Evolutionary conservation across 176 grass and related monocot genomes (phyloP).

Genomic region (Oryza rufipogon): DNA sequence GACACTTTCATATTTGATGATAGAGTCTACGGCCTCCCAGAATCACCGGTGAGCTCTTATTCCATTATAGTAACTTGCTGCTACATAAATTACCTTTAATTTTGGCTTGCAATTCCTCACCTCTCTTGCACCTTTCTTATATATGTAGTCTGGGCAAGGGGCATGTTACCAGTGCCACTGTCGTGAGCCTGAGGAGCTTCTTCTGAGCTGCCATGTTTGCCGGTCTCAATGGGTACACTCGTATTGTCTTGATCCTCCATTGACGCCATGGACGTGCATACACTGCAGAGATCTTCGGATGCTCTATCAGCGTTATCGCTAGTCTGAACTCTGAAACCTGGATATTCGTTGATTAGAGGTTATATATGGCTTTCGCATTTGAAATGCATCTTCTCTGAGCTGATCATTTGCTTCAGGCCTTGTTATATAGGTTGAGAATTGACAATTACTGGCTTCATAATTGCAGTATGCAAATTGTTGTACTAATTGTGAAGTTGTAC

Average conservation of each 20-base stretch:
- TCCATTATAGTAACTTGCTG: background rate
- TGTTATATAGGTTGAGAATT: background rate
- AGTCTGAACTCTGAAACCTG: background rate
- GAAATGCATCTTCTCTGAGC: background rate
- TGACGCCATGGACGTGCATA: conserved; percentile 69
- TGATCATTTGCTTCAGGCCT: background rate
- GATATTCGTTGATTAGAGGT: background rate
- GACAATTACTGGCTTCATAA: background rate
- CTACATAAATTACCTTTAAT: background rate
- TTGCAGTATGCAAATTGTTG: background rate
- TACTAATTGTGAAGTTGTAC: background rate
- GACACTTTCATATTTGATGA: conserved; percentile 35
- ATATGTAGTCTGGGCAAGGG: conserved; percentile 45
- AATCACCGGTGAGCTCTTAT: conserved; percentile 49
- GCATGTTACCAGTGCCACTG: conserved; percentile 67
- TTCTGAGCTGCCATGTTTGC: conserved; percentile 72
- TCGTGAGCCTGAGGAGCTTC: conserved; percentile 76
- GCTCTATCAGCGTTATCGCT: conserved; percentile 67
- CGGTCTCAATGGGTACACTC: conserved; percentile 74
- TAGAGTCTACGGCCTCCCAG: conserved; percentile 25
- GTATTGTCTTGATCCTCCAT: conserved; percentile 82
- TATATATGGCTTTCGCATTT: background rate
- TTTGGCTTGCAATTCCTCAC: conserved; percentile 4
- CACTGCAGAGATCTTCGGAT: conserved; percentile 69
- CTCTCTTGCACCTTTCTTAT: background rate